Evolutionary conservation across 805 yeast species (phyloP), one percentile per base, ranked within the genome.

Genomic region (Nakazawaea laoshanensis): DNA sequence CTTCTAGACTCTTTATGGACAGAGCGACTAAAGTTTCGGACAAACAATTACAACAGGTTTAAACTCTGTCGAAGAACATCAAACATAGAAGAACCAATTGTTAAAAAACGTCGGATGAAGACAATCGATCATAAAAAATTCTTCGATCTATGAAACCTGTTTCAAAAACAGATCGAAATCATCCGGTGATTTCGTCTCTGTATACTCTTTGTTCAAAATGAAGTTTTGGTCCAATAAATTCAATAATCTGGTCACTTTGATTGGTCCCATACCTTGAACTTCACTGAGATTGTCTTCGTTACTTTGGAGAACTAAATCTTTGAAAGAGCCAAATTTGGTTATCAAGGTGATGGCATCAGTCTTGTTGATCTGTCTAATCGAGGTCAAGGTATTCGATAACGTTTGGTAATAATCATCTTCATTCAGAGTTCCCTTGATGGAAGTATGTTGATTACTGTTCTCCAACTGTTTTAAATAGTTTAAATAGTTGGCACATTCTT

Each of bases 291-390:
- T 48, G 28, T 37, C 46, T 23, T 50, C 51, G 19, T 29, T 57
- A 30, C 42, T 61, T 39, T 40, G 46, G 48, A 35, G 43, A 24
- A 67, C 68, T 13, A 70, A 52, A 19, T 61, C 54, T 29, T 55
- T 55, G 29, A 71, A 53, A 7, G 61, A 57, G 27, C 66, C 66
- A 41, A 61, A 68, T 39, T 67, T 68, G 5, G 75, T 70, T 18
- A 71, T 49, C 36, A 70, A 44, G 36, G 67, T 69, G 15, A 64
- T 57, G 12, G 72, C 69, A 42, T 72, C 76, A 0, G 77, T 70
- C 44, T 71, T 72, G 45, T 71, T 72, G 16, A 72, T 57, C 9
- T 67, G 57, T 26, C 58, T 57, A 4, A 72, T 56, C 2, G 61
- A 49, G 2, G 77, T 70, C 37, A 72, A 49, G 3, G 64, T 48